Evolutionary conservation across 2,329 filamentous ascomycete genomes (phyloP).

Genomic region (Fusarium proliferatum): DNA sequence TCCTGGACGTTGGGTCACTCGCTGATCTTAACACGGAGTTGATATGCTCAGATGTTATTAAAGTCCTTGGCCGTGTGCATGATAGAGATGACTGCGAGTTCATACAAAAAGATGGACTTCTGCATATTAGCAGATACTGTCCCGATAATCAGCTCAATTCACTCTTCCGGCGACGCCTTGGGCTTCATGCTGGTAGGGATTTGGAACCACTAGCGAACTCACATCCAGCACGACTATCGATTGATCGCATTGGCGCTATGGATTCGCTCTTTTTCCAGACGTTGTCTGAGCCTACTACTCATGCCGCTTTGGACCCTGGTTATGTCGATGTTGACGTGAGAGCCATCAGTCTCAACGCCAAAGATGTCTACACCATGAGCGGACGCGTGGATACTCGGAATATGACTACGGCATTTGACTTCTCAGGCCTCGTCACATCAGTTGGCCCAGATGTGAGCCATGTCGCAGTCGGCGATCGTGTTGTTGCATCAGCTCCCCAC

Average conservation of each 20-base stretch:
- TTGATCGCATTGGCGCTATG: background rate
- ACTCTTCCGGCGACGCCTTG: background rate
- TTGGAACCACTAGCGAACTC: background rate
- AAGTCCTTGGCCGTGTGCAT: background rate
- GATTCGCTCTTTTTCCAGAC: background rate
- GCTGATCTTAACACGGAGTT: background rate
- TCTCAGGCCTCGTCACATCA: background rate
- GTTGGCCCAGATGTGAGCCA: background rate
- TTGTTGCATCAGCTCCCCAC: background rate
- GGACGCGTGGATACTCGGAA: background rate
- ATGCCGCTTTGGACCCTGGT: accelerated
- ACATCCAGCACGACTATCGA: background rate
- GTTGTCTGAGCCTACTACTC: accelerated
- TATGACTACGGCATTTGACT: background rate
- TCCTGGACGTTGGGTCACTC: background rate
- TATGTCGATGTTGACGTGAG: background rate
- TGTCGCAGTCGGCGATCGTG: background rate
- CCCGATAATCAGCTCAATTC: background rate
- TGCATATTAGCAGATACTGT: background rate
- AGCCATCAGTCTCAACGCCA: background rate
- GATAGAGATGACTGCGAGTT: background rate
- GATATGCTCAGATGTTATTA: background rate
- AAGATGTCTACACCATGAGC: background rate
- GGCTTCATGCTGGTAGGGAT: background rate
- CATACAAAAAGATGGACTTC: background rate